These are phyloP conservation scores for Schizochytrium sp. DNA, from an alignment of 108 stramenopile genomes.

Conservation along the genomic window DNA sequence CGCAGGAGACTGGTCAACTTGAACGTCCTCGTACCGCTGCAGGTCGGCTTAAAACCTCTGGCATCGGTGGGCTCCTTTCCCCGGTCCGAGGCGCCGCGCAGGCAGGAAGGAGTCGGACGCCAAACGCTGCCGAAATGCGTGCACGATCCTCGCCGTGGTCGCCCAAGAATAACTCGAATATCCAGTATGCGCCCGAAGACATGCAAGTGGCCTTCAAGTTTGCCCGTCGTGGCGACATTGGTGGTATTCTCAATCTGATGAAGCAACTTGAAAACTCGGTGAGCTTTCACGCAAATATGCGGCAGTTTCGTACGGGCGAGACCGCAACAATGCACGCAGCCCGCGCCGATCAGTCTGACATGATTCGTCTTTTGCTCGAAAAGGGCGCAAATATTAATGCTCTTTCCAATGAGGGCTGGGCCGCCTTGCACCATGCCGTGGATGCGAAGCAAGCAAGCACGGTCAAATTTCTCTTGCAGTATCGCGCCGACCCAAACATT, in stretches of 20 bases:
- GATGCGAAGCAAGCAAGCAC: not conserved
- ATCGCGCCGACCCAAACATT: not conserved
- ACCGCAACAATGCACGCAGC: constrained; percentile 1
- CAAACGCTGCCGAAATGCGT: not conserved
- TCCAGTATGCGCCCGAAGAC: not conserved
- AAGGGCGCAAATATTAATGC: not conserved
- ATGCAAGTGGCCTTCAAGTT: not conserved
- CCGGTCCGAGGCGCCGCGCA: not conserved
- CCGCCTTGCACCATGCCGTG: constrained; percentile 13
- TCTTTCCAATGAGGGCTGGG: not conserved
- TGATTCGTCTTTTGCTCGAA: not conserved
- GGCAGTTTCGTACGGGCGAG: not conserved
- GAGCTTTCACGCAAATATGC: not conserved
- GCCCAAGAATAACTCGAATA: not conserved
- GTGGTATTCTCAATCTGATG: not conserved
- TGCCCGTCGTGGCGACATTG: not conserved
- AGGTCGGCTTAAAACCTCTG: not conserved
- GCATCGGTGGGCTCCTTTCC: not conserved
- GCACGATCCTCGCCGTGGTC: not conserved
- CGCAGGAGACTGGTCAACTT: not conserved
- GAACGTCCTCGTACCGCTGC: not conserved
- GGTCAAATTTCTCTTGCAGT: not conserved
- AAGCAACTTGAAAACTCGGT: not conserved
- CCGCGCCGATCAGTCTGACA: not conserved
- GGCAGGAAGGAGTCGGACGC: not conserved